A percentile compares a stretch with the other conserved stretches of the same genome.
Evolutionary conservation across 2,329 filamentous ascomycete genomes (phyloP).

Genomic region (Blastomyces silverae): DNA sequence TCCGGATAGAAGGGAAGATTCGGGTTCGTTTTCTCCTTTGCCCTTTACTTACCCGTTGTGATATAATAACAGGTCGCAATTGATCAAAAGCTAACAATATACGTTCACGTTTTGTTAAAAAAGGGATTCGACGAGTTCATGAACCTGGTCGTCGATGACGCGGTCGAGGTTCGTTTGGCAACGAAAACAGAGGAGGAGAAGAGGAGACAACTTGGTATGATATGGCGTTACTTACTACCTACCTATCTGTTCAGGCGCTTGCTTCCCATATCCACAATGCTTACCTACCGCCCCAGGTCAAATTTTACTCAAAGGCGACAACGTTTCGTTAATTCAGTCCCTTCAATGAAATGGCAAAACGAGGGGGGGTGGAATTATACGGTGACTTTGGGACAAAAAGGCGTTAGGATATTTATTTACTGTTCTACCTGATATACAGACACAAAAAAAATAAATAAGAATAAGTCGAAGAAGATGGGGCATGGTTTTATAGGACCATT

Average conservation of each 20-base stretch:
- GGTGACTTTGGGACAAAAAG: slow-evolving; percentile 4
- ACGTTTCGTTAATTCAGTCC: slow-evolving; percentile 71
- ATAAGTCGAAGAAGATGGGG: not conserved
- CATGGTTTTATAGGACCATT: slow-evolving; percentile 12
- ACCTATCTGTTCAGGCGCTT: slow-evolving; percentile 11
- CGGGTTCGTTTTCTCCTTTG: slow-evolving; percentile 52
- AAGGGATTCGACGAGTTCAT: slow-evolving; percentile 99
- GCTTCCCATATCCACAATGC: not conserved
- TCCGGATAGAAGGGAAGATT: slow-evolving; percentile 94
- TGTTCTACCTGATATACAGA: slow-evolving; percentile 8
- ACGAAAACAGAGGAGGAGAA: slow-evolving; percentile 76
- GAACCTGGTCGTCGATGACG: slow-evolving; percentile 95
- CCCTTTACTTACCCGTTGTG: not conserved
- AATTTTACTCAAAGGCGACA: slow-evolving; percentile 81
- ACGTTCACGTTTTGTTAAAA: slow-evolving; percentile 11
- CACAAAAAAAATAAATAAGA: not conserved
- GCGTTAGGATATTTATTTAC: slow-evolving; percentile 10
- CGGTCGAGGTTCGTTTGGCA: slow-evolving; percentile 79
- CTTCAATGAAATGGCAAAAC: slow-evolving; percentile 32
- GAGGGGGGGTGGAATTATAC: slow-evolving; percentile 3
- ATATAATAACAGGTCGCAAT: not conserved
- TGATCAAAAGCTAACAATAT: slow-evolving; percentile 4
- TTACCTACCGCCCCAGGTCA: slow-evolving; percentile 51
- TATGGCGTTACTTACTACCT: not conserved
- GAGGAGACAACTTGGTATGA: slow-evolving; percentile 68